phyloP scores from a whole-genome alignment of 2,329 filamentous ascomycete genomes.

The Pseudocercospora macadamiae region DNA sequence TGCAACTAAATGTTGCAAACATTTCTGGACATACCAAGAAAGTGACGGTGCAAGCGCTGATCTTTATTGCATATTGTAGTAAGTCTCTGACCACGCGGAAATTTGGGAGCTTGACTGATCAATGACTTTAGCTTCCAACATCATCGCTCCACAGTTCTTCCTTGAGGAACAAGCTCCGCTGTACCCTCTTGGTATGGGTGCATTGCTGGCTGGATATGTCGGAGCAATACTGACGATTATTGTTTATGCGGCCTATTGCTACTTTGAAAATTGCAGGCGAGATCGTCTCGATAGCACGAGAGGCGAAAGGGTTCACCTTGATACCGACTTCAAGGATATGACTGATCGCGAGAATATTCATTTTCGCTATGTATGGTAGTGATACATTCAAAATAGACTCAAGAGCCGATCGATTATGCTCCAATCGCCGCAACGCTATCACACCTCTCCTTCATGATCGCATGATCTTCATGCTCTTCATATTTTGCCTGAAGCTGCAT shows the following conservation, averaged over 20 bases:
- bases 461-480: slow-evolving; percentile 32
- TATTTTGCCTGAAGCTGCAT: slow-evolving; percentile 70
- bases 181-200: slow-evolving; percentile 17
- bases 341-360: slow-evolving; percentile 21
- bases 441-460: slow-evolving; percentile 29
- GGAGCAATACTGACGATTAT: slow-evolving; percentile 21
- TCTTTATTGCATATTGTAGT: slow-evolving; percentile 34
- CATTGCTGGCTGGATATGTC: slow-evolving; percentile 19
- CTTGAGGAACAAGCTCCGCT: slow-evolving; percentile 12
- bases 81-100: slow-evolving; percentile 1
- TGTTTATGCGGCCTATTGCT: slow-evolving; percentile 18
- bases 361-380: slow-evolving; percentile 17
- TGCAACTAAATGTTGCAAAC: slow-evolving; percentile 36
- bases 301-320: slow-evolving; percentile 14
- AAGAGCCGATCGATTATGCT: too few relatives aligned
- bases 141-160: slow-evolving; percentile 23
- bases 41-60: slow-evolving; percentile 34
- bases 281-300: slow-evolving; percentile 11
- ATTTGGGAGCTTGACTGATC: background rate
- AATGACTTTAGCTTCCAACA: slow-evolving; percentile 17
- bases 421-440: too few relatives aligned
- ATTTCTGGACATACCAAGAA: slow-evolving; percentile 41
- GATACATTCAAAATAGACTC: background rate
- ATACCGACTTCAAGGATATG: slow-evolving; percentile 16
- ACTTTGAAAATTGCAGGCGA: slow-evolving; percentile 18